Evolutionary conservation across 169 alveolate species (phyloP).

Genomic region (Theileria luwenshuni): DNA sequence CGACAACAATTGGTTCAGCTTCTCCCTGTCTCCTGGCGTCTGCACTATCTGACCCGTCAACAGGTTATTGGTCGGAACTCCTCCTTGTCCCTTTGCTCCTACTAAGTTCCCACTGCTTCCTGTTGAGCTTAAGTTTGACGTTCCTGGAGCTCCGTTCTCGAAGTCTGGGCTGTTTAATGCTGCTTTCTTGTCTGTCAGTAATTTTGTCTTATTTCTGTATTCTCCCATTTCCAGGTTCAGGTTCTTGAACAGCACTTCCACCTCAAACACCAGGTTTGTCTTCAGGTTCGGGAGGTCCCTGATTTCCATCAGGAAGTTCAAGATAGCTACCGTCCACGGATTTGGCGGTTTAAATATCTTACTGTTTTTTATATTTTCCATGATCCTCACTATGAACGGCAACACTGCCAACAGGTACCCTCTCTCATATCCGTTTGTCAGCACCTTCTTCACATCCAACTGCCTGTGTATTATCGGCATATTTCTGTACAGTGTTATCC

Average conservation of each 20-base stretch:
- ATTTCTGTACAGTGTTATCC: slow-evolving; percentile 85
- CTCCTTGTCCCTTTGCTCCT: not conserved
- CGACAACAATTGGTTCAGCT: slow-evolving; percentile 47
- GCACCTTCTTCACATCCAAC: slow-evolving; percentile 83
- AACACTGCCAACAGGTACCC: slow-evolving; percentile 83
- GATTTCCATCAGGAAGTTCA: slow-evolving; percentile 84
- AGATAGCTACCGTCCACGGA: slow-evolving; percentile 90
- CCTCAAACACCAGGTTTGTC: slow-evolving; percentile 87
- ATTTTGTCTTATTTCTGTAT: slow-evolving; percentile 44
- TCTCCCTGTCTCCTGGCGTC: slow-evolving; percentile 24
- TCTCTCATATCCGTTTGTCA: slow-evolving; percentile 81
- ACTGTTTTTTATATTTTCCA: slow-evolving; percentile 78
- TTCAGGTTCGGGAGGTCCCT: slow-evolving; percentile 80
- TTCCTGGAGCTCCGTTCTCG: slow-evolving; percentile 23
- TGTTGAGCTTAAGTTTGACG: slow-evolving; percentile 3
- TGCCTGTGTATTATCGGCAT: slow-evolving; percentile 85
- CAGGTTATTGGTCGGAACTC: not conserved
- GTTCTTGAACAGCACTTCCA: slow-evolving; percentile 85
- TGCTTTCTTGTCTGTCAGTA: slow-evolving; percentile 15
- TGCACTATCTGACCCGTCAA: not conserved
- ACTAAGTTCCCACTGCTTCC: not conserved
- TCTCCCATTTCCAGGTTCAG: slow-evolving; percentile 69
- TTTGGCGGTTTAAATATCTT: slow-evolving; percentile 89
- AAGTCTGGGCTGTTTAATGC: slow-evolving; percentile 51
- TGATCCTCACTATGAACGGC: slow-evolving; percentile 85